Conservation (phyloP, 768 basidiomycete genomes). For the Mycena indigotica region DNA sequence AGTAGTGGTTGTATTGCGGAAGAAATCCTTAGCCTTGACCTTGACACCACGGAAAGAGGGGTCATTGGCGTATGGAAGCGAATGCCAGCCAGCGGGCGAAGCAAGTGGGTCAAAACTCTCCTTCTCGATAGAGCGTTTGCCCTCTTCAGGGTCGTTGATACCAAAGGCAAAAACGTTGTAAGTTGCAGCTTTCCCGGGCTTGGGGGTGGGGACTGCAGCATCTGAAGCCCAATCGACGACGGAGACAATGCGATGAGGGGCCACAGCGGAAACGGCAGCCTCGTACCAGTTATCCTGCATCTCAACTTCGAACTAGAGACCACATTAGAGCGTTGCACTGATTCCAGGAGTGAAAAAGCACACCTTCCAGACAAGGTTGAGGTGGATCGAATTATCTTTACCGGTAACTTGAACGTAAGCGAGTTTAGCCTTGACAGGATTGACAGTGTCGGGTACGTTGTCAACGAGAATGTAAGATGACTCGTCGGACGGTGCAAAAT, state of each 20-base stretch:
- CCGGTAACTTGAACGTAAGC: conserved; percentile 83
- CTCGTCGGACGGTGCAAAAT: conserved; percentile 50
- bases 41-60: conserved; percentile 46
- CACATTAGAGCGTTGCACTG: no score
- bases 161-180: conserved; percentile 84
- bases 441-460: conserved; percentile 76
- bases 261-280: conserved; percentile 70
- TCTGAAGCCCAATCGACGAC: conserved; percentile 96
- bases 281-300: conserved; percentile 98
- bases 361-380: conserved; percentile 84
- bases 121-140: conserved; percentile 56
- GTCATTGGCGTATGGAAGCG: conserved; percentile 72
- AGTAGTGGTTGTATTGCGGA: conserved; percentile 75
- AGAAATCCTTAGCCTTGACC: conserved; percentile 35
- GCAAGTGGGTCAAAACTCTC: conserved; percentile 78
- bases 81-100: conserved; percentile 91
- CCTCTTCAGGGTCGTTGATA: conserved; percentile 80
- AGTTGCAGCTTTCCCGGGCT: conserved; percentile 38
- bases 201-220: conserved; percentile 51
- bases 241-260: conserved; percentile 80
- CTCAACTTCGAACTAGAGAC: conserved; percentile 82
- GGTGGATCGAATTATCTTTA: conserved; percentile 54
- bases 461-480: conserved; percentile 45
- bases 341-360: no score
- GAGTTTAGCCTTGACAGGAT: conserved; percentile 77